Evolutionary conservation across 2,329 filamentous ascomycete genomes (phyloP).

Genomic region (Claviceps capensis): DNA sequence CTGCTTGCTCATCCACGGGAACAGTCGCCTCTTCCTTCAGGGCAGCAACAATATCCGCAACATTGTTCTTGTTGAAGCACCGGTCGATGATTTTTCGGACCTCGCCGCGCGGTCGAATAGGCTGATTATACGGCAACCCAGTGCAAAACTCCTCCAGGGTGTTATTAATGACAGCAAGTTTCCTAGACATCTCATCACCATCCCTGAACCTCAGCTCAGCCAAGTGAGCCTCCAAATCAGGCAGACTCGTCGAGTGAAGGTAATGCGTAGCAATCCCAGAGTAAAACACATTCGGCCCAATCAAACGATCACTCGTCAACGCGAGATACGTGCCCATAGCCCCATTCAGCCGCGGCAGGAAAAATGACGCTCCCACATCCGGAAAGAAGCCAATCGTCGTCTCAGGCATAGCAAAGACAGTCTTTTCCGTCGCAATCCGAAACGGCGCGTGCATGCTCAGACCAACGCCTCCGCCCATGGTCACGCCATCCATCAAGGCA

Average conservation of each 20-base stretch:
- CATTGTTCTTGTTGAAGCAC: constrained; percentile 55
- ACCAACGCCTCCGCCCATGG: constrained; percentile 95
- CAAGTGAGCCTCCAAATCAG: constrained; percentile 68
- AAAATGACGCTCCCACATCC: constrained; percentile 93
- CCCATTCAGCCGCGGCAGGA: constrained; percentile 81
- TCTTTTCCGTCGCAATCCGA: constrained; percentile 90
- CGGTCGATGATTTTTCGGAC: constrained; percentile 74
- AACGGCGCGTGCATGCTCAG: constrained; percentile 91
- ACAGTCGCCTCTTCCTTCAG: constrained; percentile 34
- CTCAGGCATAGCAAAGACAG: constrained; percentile 95
- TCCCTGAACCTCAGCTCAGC: constrained; percentile 84
- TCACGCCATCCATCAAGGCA: constrained; percentile 93
- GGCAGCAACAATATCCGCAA: constrained; percentile 57
- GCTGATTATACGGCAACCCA: constrained; percentile 64
- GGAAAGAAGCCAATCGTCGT: constrained; percentile 98
- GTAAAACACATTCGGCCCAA: constrained; percentile 77
- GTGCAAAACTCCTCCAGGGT: constrained; percentile 89
- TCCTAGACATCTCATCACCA: constrained; percentile 46
- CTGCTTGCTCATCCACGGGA: no score
- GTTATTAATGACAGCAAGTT: constrained; percentile 61
- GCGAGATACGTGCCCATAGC: constrained; percentile 83
- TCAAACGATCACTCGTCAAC: constrained; percentile 72
- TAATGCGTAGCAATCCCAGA: constrained; percentile 92
- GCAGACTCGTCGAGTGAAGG: constrained; percentile 77
- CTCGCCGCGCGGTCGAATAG: constrained; percentile 52